phyloP scores from a whole-genome alignment of 2,329 filamentous ascomycete species.

The Hymenoscyphus repandus region DNA sequence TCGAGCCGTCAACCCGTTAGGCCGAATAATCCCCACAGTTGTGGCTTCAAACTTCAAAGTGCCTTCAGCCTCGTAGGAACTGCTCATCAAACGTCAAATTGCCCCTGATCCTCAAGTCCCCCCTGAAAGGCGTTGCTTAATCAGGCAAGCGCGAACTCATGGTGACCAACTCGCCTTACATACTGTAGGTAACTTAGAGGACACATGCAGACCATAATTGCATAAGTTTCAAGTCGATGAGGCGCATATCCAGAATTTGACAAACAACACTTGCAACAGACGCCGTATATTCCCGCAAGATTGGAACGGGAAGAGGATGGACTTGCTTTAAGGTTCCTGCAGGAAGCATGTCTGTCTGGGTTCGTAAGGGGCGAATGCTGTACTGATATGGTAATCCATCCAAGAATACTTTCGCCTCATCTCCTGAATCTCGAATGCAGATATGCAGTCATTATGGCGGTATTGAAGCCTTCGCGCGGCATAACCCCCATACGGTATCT shows the following conservation, averaged over 20 bases:
- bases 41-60: too few species aligned
- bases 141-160: neutral
- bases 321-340: too few species aligned
- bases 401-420: neutral
- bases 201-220: neutral
- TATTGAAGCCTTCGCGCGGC: neutral
- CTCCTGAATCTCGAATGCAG: neutral
- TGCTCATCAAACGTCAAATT: too few species aligned
- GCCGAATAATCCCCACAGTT: too few species aligned
- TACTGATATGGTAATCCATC: too few species aligned
- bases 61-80: too few species aligned
- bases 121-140: neutral
- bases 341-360: too few species aligned
- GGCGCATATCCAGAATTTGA: neutral
- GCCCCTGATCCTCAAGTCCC: too few species aligned
- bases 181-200: neutral
- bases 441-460: neutral
- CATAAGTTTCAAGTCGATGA: neutral
- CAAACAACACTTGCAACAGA: neutral
- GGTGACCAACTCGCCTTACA: neutral
- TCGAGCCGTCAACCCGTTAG: too few species aligned
- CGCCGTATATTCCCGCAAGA: neutral
- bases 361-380: too few species aligned
- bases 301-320: neutral
- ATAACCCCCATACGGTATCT: neutral